These are phyloP conservation scores for Atalantia buxifolia DNA, from an alignment of 345 rosid genomes.

Conservation along the genomic window DNA sequence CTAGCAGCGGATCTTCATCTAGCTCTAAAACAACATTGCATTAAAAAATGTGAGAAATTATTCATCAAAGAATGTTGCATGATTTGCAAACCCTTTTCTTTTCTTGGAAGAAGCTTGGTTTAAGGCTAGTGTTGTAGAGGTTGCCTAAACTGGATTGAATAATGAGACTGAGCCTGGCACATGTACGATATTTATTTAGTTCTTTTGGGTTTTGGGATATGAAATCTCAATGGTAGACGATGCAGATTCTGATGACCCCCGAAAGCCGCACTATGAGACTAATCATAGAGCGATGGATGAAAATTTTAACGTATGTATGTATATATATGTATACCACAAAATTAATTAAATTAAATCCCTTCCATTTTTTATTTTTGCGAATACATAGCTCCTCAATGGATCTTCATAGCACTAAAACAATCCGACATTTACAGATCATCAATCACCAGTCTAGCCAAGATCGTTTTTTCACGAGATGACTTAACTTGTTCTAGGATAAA, in stretches of 20 bases:
- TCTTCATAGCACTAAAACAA: no score
- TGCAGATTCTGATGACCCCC: not conserved
- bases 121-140: not conserved
- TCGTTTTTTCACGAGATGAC: not conserved
- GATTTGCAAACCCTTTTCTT: not conserved
- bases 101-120: not conserved
- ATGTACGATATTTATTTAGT: not conserved
- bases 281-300: no score
- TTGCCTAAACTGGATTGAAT: not conserved
- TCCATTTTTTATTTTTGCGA: no score
- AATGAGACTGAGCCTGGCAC: not conserved
- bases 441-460: not conserved
- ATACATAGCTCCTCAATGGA: no score
- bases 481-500: slow-evolving; percentile 1
- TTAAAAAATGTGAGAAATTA: slow-evolving; percentile 38
- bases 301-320: no score
- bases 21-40: slow-evolving; percentile 23
- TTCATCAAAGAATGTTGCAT: not conserved
- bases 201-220: no score
- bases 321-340: no score
- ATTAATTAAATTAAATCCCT: no score
- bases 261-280: not conserved
- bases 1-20: slow-evolving; percentile 21
- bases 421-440: slow-evolving; percentile 3
- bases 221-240: not conserved